Evolutionary conservation across 805 yeast genomes (phyloP), one percentile per base, ranked within the genome.

Genomic region (Dipodascus albidus): DNA sequence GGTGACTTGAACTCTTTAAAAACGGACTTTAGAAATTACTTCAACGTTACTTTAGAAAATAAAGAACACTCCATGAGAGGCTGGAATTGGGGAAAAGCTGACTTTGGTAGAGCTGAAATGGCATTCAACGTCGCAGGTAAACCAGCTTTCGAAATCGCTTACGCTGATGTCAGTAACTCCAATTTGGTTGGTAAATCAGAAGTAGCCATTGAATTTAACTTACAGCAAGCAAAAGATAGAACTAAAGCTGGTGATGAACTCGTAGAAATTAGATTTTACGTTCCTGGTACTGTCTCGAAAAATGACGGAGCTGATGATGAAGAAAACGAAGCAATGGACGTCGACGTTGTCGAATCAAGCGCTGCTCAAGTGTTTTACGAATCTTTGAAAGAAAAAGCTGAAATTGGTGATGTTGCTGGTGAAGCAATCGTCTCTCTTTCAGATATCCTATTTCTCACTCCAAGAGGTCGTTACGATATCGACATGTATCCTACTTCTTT

Each of bases 51-150:
- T 53, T 75, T 93, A 55, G 98, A 93, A 61, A 83, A 78, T 57
- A 81, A 77, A 62, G 98, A 91, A 62, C 99, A 93, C 69, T 85
- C 96, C 2, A 73, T 93, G 59, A 80, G 96, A 71, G 99, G 99
- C 31, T 93, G 99, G 99, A 93, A 93, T 70, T 93, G 99, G 99
- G 99, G 99, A 53, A 82, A 84, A 58, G 76, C 91, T 15, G 96
- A 90, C 66, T 79, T 93, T 65, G 96, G 95, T 20, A 80, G 96
- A 67, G 87, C 88, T 61, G 99, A 93, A 68, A 74, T 93, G 67
- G 80, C 87, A 24, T 90, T 93, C 70, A 81, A 82, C 54, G 82
- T 90, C 21, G 86, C 86, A 64, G 88, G 88, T 60, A 83, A 86
- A 62, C 98, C 99, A 2, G 80, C 84, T 11, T 91, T 91, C 67